These are phyloP conservation scores for Penicillium tannophilum DNA, from an alignment of 495 filamentous ascomycete genomes.

Conservation along the genomic window DNA sequence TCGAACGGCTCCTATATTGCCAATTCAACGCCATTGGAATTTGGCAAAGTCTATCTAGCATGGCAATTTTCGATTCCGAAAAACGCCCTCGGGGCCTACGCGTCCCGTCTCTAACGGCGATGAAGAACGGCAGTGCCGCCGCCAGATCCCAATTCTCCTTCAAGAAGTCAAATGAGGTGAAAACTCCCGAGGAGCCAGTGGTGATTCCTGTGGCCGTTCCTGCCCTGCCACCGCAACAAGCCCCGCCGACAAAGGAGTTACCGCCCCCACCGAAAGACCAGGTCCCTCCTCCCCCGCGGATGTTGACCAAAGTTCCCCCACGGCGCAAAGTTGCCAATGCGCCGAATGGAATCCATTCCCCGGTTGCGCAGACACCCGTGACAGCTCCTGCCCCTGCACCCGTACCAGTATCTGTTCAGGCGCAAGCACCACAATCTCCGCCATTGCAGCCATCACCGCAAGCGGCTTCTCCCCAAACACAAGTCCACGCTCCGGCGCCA, in stretches of 20 bases:
- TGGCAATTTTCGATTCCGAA: slow-evolving; percentile 46
- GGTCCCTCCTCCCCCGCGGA: slow-evolving; percentile 15
- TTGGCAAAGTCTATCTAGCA: slow-evolving; percentile 9
- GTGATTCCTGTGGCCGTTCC: slow-evolving; percentile 11
- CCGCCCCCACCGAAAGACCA: slow-evolving; percentile 31
- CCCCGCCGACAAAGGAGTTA: slow-evolving; percentile 36
- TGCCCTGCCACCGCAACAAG: slow-evolving; percentile 18
- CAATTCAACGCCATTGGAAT: slow-evolving; percentile 1
- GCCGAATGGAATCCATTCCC: background rate
- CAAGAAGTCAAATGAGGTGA: slow-evolving; percentile 25
- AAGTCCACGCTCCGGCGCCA: background rate
- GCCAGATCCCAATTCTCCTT: slow-evolving; percentile 28
- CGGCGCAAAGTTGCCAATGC: slow-evolving; percentile 14
- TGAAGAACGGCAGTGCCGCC: slow-evolving; percentile 24
- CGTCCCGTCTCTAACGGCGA: slow-evolving; percentile 39
- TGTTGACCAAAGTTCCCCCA: slow-evolving; percentile 15
- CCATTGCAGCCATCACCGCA: slow-evolving; percentile 7
- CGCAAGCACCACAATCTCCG: slow-evolving; percentile 9
- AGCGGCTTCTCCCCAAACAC: background rate
- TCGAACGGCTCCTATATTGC: background rate
- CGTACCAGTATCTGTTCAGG: background rate
- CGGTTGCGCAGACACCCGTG: background rate
- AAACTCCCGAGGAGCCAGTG: slow-evolving; percentile 2
- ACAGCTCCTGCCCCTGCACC: background rate
- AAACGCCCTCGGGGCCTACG: slow-evolving; percentile 44